Conservation (phyloP, 2,329 filamentous ascomycete genomes). For the Cryphonectria naterciae region DNA sequence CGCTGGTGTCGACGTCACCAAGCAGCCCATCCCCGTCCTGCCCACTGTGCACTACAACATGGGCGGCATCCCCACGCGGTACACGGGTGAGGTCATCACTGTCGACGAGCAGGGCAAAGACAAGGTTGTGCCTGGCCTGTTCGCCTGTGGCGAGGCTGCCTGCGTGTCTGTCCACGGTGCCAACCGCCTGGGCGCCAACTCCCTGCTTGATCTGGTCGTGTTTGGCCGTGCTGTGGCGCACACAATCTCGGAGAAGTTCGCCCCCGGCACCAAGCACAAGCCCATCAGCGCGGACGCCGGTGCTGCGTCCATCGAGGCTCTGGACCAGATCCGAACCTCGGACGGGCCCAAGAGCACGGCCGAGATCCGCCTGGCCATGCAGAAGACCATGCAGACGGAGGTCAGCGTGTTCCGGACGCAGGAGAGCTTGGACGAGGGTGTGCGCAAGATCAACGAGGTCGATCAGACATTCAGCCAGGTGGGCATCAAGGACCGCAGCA, state of each 20-base stretch:
- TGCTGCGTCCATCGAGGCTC: slow-evolving; percentile 80
- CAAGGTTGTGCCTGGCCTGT: slow-evolving; percentile 91
- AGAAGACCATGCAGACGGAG: slow-evolving; percentile 97
- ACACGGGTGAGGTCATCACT: slow-evolving; percentile 94
- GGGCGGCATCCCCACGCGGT: slow-evolving; percentile 97
- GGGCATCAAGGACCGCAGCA: slow-evolving; percentile 96
- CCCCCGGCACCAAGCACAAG: slow-evolving; percentile 78
- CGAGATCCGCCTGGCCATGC: slow-evolving; percentile 89
- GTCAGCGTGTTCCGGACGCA: slow-evolving; percentile 97
- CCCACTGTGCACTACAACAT: slow-evolving; percentile 99
- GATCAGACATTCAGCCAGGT: slow-evolving; percentile 81
- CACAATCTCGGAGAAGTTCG: slow-evolving; percentile 94
- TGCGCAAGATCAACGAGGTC: slow-evolving; percentile 82
- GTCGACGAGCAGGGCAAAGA: slow-evolving; percentile 85
- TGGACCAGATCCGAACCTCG: slow-evolving; percentile 84
- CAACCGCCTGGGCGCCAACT: slow-evolving; percentile 98
- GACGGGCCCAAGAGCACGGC: slow-evolving; percentile 85
- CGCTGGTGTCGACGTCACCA: slow-evolving; percentile 92
- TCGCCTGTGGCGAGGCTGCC: slow-evolving; percentile 94
- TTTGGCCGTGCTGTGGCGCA: slow-evolving; percentile 97
- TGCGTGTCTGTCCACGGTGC: slow-evolving; percentile 98
- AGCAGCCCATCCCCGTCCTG: slow-evolving; percentile 94
- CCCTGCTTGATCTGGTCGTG: slow-evolving; percentile 93
- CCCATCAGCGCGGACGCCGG: slow-evolving; percentile 84
- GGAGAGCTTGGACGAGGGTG: slow-evolving; percentile 91